phyloP scores from a whole-genome alignment of 75 land plant genomes.

The Pseudotsuga menziesii region DNA sequence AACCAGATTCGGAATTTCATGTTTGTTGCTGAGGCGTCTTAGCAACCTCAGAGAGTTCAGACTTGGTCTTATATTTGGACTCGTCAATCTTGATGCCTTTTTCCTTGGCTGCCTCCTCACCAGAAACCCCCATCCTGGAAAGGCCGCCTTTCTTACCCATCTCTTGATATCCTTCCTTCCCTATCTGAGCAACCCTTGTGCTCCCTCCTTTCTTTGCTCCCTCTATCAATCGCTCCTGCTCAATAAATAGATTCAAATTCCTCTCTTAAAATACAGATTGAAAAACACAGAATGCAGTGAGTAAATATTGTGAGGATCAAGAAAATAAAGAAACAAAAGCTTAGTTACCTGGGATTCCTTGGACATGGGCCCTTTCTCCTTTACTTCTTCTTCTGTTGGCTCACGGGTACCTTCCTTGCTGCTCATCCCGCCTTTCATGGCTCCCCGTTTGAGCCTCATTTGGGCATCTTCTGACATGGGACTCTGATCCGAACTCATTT shows the following conservation, averaged over 20 bases:
- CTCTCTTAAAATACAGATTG: no score
- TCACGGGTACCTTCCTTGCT: background rate
- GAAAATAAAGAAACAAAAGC: background rate
- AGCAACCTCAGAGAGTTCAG: no score
- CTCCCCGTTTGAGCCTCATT: background rate
- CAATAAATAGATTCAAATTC: background rate
- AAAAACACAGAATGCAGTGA: background rate
- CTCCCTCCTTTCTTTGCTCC: conserved; percentile 28
- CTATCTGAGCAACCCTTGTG: conserved; percentile 16
- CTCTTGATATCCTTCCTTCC: conserved; percentile 28
- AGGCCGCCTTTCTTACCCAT: conserved; percentile 32
- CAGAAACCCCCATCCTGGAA: conserved; percentile 14
- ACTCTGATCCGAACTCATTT: no score
- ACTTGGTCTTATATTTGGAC: conserved; percentile 29
- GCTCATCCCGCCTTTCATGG: no score
- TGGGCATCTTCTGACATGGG: background rate
- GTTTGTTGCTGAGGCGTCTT: no score
- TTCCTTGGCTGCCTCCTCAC: conserved; percentile 20
- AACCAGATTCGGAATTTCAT: no score
- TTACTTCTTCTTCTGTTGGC: background rate
- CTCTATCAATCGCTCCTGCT: conserved; percentile 23
- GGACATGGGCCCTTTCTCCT: conserved; percentile 8
- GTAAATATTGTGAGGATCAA: background rate
- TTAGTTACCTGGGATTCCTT: conserved; percentile 6
- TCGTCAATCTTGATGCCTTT: conserved; percentile 30